Evolutionary conservation across 1,284 basidiomycete species (phyloP).

Genomic region (Cystobasidium sp.): DNA sequence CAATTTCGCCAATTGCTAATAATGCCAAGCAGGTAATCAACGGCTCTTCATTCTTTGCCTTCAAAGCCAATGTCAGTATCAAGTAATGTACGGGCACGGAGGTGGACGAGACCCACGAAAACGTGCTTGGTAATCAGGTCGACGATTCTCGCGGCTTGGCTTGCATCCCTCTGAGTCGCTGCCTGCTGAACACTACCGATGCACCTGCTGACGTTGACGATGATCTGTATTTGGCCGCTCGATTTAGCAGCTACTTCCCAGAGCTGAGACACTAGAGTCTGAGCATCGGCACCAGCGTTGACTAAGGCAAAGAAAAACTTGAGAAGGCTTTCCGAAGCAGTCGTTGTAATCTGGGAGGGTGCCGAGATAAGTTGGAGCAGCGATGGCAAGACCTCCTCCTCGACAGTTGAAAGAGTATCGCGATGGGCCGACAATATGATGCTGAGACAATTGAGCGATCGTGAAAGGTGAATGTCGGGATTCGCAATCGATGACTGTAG

Average conservation of each 20-base stretch:
- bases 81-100: not conserved
- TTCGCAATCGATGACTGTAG: conserved; percentile 77
- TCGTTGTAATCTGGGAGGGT: conserved; percentile 64
- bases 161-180: conserved; percentile 71
- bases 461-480: conserved; percentile 45
- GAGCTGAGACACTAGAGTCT: conserved; percentile 38
- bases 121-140: conserved; percentile 56
- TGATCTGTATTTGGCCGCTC: conserved; percentile 56
- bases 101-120: not conserved
- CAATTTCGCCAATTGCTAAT: conserved; percentile 85
- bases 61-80: not conserved
- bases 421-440: conserved; percentile 8
- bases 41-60: conserved; percentile 65
- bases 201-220: conserved; percentile 75
- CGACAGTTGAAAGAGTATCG: not conserved
- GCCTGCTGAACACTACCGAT: conserved; percentile 78
- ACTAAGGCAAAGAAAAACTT: conserved; percentile 80
- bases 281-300: conserved; percentile 70
- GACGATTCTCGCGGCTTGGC: conserved; percentile 66
- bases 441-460: conserved; percentile 28
- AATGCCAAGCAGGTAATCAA: conserved; percentile 77
- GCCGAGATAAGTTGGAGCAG: conserved; percentile 57
- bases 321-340: conserved; percentile 73
- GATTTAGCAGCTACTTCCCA: conserved; percentile 24
- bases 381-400: conserved; percentile 11